Percentiles rank a stretch among this genome's conserved stretches.
phyloP scores from a whole-genome alignment of 2,329 filamentous ascomycete genomes.

The Apiospora pterosperma region DNA sequence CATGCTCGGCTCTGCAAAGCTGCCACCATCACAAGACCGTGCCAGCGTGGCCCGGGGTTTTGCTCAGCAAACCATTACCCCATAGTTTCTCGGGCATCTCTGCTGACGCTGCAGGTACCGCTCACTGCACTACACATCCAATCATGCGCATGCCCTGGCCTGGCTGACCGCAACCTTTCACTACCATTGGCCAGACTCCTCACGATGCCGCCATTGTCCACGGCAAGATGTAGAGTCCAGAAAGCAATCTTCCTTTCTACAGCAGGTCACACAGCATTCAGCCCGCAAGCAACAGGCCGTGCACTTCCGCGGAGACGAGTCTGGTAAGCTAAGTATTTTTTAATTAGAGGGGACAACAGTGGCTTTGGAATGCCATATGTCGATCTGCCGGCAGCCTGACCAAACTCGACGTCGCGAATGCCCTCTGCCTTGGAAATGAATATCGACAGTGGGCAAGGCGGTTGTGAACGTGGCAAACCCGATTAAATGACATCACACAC shows the following conservation, averaged over 20 bases:
- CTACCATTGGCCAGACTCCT: background rate
- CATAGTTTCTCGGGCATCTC: constrained; percentile 1
- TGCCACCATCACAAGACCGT: constrained; percentile 6
- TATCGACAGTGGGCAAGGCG: background rate
- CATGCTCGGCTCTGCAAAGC: background rate
- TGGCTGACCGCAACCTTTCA: background rate
- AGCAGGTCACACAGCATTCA: background rate
- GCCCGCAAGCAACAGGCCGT: background rate
- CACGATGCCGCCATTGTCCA: background rate
- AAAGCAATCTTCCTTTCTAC: background rate
- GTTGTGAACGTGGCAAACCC: background rate
- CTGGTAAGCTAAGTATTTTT: no score
- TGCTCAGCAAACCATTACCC: constrained; percentile 10
- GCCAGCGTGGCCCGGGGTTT: constrained; percentile 1
- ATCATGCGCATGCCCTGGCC: background rate
- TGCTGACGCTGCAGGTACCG: background rate
- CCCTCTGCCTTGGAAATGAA: background rate
- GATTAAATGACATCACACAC: background rate
- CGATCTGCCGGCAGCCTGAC: constrained; percentile 1
- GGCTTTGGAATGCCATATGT: background rate
- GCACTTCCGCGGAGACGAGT: background rate
- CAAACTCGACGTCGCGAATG: background rate
- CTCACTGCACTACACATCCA: background rate
- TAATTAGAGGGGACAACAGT: no score
- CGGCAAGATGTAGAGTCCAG: background rate